Percentiles rank a stretch among this genome's conserved stretches.
Conservation (phyloP, 2,329 filamentous ascomycete genomes). For the Botryosphaeria dothidea region DNA sequence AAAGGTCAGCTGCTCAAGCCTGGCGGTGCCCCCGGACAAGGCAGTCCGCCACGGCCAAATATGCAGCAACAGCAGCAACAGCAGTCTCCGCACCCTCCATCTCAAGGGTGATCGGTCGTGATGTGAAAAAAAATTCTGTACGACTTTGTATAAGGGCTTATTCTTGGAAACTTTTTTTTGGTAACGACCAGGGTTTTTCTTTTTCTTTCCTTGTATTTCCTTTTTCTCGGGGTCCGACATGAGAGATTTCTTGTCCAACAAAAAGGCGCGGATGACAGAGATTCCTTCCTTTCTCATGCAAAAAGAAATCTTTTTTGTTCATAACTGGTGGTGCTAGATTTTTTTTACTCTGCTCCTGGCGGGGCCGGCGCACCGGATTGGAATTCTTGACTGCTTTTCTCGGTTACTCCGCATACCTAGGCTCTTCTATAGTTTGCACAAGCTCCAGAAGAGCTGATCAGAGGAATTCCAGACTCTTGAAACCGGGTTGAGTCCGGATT, state of each 20-base stretch:
- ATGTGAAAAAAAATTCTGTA: constrained; percentile 11
- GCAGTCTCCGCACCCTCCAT: not conserved
- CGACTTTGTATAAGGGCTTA: not conserved
- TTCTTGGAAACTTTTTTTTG: no score
- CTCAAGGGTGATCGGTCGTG: not conserved
- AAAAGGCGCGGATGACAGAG: constrained; percentile 1
- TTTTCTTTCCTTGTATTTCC: not conserved
- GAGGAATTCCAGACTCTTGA: not conserved
- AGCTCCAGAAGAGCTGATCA: not conserved
- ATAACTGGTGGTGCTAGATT: constrained; percentile 4
- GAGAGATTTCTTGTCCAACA: not conserved
- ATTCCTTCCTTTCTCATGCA: not conserved
- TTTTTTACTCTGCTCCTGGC: not conserved
- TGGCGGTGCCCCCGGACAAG: constrained; percentile 31
- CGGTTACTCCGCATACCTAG: constrained; percentile 11
- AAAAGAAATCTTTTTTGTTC: not conserved
- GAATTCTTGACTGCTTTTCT: not conserved
- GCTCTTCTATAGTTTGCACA: constrained; percentile 12
- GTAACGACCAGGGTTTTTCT: not conserved
- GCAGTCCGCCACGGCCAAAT: constrained; percentile 30
- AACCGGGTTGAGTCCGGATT: not conserved
- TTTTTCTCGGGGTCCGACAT: not conserved
- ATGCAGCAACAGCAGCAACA: constrained; percentile 19
- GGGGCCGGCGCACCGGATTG: not conserved
- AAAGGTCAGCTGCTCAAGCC: constrained; percentile 39